These are phyloP conservation scores for Gossypium gossypioides DNA, from an alignment of 441 rosid species.

Conservation along the genomic window DNA sequence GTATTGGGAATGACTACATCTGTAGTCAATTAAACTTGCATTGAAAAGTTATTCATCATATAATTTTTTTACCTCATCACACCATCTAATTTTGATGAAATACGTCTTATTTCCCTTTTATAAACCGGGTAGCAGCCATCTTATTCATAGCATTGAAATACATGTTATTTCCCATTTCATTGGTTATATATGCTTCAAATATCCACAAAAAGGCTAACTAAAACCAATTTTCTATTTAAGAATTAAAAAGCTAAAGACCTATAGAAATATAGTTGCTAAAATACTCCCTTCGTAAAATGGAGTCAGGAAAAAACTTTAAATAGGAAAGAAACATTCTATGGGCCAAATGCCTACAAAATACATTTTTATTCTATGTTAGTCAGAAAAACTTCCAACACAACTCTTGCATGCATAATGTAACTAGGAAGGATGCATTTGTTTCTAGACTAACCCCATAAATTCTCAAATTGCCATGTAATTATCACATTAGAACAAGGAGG, in stretches of 20 bases:
- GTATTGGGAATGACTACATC: background rate
- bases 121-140: background rate
- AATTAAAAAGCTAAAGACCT: background rate
- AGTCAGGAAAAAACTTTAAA: background rate
- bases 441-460: background rate
- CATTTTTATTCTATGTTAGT: background rate
- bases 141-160: background rate
- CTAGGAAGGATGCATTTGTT: background rate
- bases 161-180: background rate
- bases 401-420: background rate
- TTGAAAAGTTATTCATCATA: background rate
- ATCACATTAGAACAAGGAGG: conserved; percentile 4
- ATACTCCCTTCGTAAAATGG: background rate
- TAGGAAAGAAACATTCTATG: background rate
- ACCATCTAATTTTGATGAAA: background rate
- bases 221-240: background rate
- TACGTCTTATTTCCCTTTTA: background rate
- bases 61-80: background rate
- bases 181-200: background rate
- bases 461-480: background rate
- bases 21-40: background rate
- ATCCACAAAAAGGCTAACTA: background rate
- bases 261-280: background rate
- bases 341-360: background rate
- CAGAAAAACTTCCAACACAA: background rate